Evolutionary conservation across 371 early-diverging fungal genomes (phyloP), one percentile per base, ranked within the genome.

Genomic region (Syncephalastrum monosporum): DNA sequence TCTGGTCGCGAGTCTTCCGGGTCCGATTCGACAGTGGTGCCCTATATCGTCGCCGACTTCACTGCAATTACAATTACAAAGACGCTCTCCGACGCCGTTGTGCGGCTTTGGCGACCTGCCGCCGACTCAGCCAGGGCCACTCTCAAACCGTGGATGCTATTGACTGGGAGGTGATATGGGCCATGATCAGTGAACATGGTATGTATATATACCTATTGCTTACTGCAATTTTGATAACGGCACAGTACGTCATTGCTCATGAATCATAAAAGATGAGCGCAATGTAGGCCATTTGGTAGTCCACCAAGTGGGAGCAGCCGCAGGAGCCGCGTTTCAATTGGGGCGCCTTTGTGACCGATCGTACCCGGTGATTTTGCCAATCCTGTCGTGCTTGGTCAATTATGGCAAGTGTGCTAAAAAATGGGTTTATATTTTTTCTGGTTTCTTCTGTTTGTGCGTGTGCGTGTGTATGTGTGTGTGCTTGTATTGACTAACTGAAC

Each of bases 181-280:
- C 70, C 50, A 74, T 77, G 65, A 58, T 77, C 10, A 72, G 73
- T 21, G 78, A 77, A 56, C 78, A 77, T 65, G 78, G 77, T 73
- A 69, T 38, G 52, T 43, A 24, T 21, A 8, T 45, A 19, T 52
- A 27, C 14, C 21, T 2, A 21, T 21, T 21, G 21, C 21, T 21
- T 21, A 2, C 21, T 21, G 21, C 21, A 21, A 21, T 21, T 21
- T 21, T 38, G 33, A 50, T n/a, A 42, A 29, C 12, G 41, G 25
- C 6, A 45, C 47, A 52, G 50, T 46, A 23, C 41, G 29, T 27
- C 27, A 3, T 53, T 47, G 25, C 56, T 59, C 41, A 51, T 33
- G 29, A 55, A 21, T 23, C 48, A 14, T 45, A 16, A 24, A 61
- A 74, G 74, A 75, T 60, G 63, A 69, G 33, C 45, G 47, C 27